Conservation (phyloP, 2,329 filamentous ascomycete species). For the Cytospora mali region DNA sequence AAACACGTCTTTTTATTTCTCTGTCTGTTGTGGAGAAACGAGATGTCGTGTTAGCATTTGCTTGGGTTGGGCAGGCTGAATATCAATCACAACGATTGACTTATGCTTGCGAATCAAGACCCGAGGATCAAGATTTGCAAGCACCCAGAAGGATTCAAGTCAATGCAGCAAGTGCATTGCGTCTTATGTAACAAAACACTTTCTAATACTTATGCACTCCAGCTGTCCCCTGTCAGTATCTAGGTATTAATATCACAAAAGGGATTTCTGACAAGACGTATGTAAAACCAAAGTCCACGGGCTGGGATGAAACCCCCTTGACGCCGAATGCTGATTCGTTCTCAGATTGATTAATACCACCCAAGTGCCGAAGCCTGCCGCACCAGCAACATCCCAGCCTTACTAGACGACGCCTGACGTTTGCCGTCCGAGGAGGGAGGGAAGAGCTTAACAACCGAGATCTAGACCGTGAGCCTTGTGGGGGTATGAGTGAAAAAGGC, state of each 20-base stretch:
- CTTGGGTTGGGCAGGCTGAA: slow-evolving; percentile 2
- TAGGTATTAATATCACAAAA: slow-evolving; percentile 20
- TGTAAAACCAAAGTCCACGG: not conserved
- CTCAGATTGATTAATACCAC: not conserved
- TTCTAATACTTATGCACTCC: slow-evolving; percentile 6
- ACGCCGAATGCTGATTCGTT: slow-evolving; percentile 14
- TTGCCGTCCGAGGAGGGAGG: not conserved
- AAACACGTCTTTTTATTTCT: slow-evolving; percentile 21
- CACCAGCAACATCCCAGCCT: slow-evolving; percentile 16
- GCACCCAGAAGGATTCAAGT: not conserved
- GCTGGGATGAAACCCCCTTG: not conserved
- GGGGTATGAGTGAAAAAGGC: too few relatives aligned
- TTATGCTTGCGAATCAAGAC: not conserved
- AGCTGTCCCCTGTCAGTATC: slow-evolving; percentile 13
- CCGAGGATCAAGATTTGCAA: not conserved
- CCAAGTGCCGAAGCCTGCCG: not conserved
- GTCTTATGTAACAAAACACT: slow-evolving; percentile 21
- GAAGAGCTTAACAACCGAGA: not conserved
- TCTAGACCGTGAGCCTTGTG: slow-evolving; percentile 15
- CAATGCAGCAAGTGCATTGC: slow-evolving; percentile 8
- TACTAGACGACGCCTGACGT: not conserved
- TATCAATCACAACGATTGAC: not conserved
- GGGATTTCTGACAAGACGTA: slow-evolving; percentile 7
- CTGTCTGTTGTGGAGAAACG: slow-evolving; percentile 3
- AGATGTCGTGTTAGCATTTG: slow-evolving; percentile 17